Evolutionary conservation across 305 asterid genomes (phyloP).

Genomic region (Fraxinus velutina): DNA sequence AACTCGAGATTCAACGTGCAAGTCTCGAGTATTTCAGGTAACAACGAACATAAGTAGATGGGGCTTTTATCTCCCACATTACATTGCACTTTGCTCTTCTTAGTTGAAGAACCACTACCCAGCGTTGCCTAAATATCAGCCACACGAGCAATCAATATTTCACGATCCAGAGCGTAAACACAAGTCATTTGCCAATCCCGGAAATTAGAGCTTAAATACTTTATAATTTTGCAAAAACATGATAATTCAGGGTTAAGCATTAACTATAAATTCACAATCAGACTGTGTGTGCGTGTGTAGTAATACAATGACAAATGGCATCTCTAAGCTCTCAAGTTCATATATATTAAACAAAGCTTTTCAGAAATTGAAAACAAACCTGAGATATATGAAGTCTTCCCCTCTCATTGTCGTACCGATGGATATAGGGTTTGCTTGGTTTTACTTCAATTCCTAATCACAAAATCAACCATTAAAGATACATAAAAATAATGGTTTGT

Average conservation of each 20-base stretch:
- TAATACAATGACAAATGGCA: background rate
- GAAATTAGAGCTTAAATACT: background rate
- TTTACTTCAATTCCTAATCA: slow-evolving; percentile 68
- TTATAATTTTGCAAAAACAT: slow-evolving; percentile 6
- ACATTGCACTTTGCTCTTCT: slow-evolving; percentile 74
- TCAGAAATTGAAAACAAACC: slow-evolving; percentile 37
- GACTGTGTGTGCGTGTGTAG: background rate
- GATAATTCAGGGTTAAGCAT: background rate
- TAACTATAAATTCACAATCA: background rate
- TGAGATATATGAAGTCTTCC: slow-evolving; percentile 85
- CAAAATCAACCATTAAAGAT: background rate
- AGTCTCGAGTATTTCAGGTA: slow-evolving; percentile 68
- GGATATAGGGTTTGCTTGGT: slow-evolving; percentile 60
- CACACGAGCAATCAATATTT: background rate
- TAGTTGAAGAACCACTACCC: slow-evolving; percentile 51
- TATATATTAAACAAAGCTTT: background rate
- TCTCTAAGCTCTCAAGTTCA: background rate
- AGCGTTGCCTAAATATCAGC: slow-evolving; percentile 66
- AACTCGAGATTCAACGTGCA: slow-evolving; percentile 74
- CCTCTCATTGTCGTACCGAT: slow-evolving; percentile 33
- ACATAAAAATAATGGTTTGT: background rate
- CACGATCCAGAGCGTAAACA: background rate
- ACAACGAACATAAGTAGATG: slow-evolving; percentile 61
- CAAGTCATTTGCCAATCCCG: background rate
- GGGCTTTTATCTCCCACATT: slow-evolving; percentile 70